Base-by-base conservation (phyloP, 2,329 filamentous ascomycete genomes). In the Cladophialophora chaetospira region DNA sequence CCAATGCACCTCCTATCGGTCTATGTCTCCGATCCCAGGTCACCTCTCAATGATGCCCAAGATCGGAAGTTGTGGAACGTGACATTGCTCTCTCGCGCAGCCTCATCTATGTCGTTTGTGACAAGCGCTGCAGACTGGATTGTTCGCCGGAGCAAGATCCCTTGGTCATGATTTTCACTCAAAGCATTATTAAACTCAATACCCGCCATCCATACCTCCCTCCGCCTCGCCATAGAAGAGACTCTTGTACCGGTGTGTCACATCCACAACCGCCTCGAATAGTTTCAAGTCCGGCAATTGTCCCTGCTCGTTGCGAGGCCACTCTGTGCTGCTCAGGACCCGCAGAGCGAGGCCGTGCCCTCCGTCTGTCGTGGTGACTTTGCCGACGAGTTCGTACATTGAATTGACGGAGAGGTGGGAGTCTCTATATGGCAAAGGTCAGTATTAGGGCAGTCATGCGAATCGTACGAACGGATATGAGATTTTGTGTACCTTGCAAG, bases 261-360 rank as follows among this genome's bases (percentile, higher is more conserved):
- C 87, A 56, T 97, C 89, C 13, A 96, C 92, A 2, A 97, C 88
- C 0, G 87, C 84, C 55, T 89, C 85, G 58, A 86, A 88, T 29
- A 90, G 81, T 51, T 79, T 80, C 72, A 88, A 89, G 74, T 97
- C 91, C 93, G 63, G 58, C 19, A 59, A 36, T 46, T 62, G 47
- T 15, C 64, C 63, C 4, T 63, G 52, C 15, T 57, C 55, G 25
- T 59, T 63, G 51, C 61, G 58, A 17, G 63, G 63, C 72, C 75
- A 77, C 60, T 77, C 75, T 31, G 66, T 71, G 5, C 70, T 70
- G 15, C 70, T 73, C 19, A 77, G 62, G 26, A 78, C 71, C 19
- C 72, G 67, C 29, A 78, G 59, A 2, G 72, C 75, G 31, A 75
- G 65, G 3, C 71, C 73, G 67, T 76, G 67, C 11, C 74, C 73